Evolutionary conservation across 352 stramenopile genomes (phyloP), one percentile per base, ranked within the genome.

Genomic region (Phytophthora sp.): DNA sequence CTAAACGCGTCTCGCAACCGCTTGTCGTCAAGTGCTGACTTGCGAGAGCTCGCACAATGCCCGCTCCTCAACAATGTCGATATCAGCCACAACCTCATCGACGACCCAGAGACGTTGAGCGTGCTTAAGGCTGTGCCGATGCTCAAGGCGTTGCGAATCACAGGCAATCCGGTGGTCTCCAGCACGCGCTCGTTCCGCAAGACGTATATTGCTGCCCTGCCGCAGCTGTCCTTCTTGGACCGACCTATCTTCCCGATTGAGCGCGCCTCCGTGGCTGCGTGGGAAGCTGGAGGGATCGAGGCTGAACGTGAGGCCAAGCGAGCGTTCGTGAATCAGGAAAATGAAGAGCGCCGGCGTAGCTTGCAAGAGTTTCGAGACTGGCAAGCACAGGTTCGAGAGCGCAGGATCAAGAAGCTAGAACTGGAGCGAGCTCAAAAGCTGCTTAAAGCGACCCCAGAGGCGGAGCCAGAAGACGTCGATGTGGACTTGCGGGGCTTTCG

Each of bases 221-320:
- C 75, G 28, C 61, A 81, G 9, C 59, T 99, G 28, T 80, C 81
- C 23, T 98, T 97, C 59, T 78, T 99, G n/a, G 97, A 99, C 62
- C 83, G 95, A 17, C 96, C 96, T 1, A 88, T 99, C 34, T 98
- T 98, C 59, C 92, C 96, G 1, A 76, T 92, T 15, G 97, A 99
- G 55, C 82, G 92, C 20, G 65, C 76, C 0, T 77, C 75, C 7
- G 88, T 96, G 9, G 74, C 74, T 13, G 96, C 93, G 12, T 99
- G 93, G 94, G 54, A 77, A n/a, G 30, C 61, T 15, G 96, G 94
- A 21, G 97, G 96, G 5, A 61, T 71, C 13, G 94, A 98, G 32
- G 94, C 91, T 5, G 96, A 99, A 72, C 69, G 79, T 6, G 65
- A 82, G 20, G 89, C 89, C 9, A 90, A 91, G 26, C 60, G 73